Percentiles rank a stretch among this genome's conserved stretches.
Conservation (phyloP, 495 filamentous ascomycete species). For the Aspergillus egyptiacus region DNA sequence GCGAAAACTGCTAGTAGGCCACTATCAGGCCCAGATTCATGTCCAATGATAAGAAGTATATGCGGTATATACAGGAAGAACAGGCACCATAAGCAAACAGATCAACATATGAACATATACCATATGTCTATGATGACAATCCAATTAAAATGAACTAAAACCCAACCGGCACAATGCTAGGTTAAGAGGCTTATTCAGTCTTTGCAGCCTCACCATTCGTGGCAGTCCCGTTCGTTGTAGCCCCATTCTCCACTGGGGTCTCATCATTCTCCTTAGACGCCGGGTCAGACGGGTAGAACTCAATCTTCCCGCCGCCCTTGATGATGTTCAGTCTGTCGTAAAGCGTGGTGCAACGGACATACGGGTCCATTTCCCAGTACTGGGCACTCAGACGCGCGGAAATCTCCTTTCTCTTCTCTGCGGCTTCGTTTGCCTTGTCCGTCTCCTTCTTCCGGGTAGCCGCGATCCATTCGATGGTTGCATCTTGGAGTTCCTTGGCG, state of each 20-base stretch:
- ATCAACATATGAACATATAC: neutral
- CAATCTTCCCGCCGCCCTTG: constrained; percentile 54
- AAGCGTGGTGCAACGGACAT: constrained; percentile 61
- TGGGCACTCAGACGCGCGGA: constrained; percentile 57
- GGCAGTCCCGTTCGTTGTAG: constrained; percentile 8
- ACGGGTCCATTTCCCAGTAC: constrained; percentile 82
- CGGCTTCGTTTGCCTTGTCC: constrained; percentile 40
- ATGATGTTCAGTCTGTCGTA: constrained; percentile 75
- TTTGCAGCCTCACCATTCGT: constrained; percentile 26
- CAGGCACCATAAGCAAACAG: neutral
- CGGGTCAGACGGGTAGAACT: constrained; percentile 54
- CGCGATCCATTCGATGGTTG: constrained; percentile 64
- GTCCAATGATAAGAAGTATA: constrained; percentile 4
- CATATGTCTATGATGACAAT: neutral
- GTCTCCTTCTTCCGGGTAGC: constrained; percentile 43
- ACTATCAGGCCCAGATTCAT: neutral
- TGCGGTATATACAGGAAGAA: constrained; percentile 3
- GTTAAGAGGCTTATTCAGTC: constrained; percentile 27
- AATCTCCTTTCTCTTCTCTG: constrained; percentile 53
- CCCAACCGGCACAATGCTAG: neutral
- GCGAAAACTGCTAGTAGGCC: too few species aligned
- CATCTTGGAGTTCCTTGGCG: constrained; percentile 62
- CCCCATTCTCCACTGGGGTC: constrained; percentile 11
- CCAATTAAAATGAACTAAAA: neutral
- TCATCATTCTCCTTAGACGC: constrained; percentile 15